These are phyloP conservation scores for Cutaneotrichosporon mucoides DNA, from an alignment of 1,284 basidiomycete species.

Conservation along the genomic window DNA sequence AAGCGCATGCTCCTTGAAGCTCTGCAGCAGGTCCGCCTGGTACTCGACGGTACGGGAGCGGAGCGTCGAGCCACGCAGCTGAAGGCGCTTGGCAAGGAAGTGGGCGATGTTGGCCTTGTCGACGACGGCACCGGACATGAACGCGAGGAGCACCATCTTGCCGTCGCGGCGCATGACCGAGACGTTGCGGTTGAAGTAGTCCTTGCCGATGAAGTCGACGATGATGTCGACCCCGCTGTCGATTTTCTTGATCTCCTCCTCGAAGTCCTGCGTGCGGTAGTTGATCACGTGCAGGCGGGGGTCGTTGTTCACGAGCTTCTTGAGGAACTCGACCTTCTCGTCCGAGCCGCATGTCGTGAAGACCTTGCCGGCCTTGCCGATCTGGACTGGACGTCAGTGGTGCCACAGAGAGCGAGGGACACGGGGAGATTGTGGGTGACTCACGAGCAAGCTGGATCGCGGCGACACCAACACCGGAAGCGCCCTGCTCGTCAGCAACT, in stretches of 20 bases:
- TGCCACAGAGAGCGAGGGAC: no score
- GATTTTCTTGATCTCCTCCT: constrained; percentile 50
- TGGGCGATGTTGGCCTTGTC: constrained; percentile 60
- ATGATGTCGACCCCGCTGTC: constrained; percentile 59
- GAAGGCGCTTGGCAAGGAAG: constrained; percentile 75
- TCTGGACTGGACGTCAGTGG: constrained; percentile 22
- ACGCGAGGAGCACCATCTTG: constrained; percentile 56
- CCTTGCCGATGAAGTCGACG: constrained; percentile 66
- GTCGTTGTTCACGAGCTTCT: constrained; percentile 53
- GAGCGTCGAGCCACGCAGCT: constrained; percentile 83
- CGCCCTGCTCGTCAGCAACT: constrained; percentile 52
- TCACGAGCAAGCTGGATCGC: constrained; percentile 82
- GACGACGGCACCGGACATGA: constrained; percentile 60
- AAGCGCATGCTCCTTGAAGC: constrained; percentile 60
- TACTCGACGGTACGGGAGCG: constrained; percentile 72
- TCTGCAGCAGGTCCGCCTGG: constrained; percentile 69
- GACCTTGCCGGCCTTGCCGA: constrained; percentile 55
- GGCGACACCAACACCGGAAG: constrained; percentile 84
- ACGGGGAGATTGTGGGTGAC: constrained; percentile 42
- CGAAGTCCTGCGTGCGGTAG: constrained; percentile 69
- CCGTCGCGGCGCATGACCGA: constrained; percentile 71
- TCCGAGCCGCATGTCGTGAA: constrained; percentile 79
- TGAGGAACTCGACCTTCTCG: constrained; percentile 77
- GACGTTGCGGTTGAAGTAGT: constrained; percentile 82
- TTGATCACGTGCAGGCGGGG: constrained; percentile 69